A percentile compares a stretch with the other conserved stretches of the same genome.
Evolutionary conservation across 768 basidiomycete genomes (phyloP).

Genomic region (Lactifluus subvellereus): DNA sequence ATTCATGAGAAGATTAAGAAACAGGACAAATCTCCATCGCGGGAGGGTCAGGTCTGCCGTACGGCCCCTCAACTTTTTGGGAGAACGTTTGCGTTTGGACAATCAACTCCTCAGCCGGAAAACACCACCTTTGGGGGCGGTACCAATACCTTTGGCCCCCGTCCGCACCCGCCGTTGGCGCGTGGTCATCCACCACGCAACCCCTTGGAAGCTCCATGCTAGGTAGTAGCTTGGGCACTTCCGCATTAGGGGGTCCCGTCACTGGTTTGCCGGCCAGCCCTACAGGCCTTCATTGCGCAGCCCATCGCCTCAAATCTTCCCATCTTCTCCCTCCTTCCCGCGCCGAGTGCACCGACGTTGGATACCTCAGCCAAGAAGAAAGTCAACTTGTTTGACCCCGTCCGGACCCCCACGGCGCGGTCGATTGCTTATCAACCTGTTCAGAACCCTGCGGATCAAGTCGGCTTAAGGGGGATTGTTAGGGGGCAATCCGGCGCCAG

Average conservation of each 20-base stretch:
- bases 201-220: conserved; percentile 36
- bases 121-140: conserved; percentile 22
- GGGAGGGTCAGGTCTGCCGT: not conserved
- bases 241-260: conserved; percentile 40
- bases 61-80: conserved; percentile 31
- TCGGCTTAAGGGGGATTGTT: conserved; percentile 63
- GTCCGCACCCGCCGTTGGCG: conserved; percentile 9
- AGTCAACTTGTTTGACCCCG: conserved; percentile 68
- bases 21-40: not conserved
- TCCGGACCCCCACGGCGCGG: conserved; percentile 62
- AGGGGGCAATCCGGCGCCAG: too few species aligned
- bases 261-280: conserved; percentile 35
- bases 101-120: conserved; percentile 34
- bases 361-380: conserved; percentile 70
- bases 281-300: conserved; percentile 86
- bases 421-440: conserved; percentile 58
- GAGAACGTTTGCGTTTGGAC: conserved; percentile 42
- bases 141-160: conserved; percentile 27
- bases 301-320: conserved; percentile 69
- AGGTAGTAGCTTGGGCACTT: conserved; percentile 44
- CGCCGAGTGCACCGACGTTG: conserved; percentile 55
- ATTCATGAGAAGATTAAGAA: not conserved
- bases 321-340: conserved; percentile 70
- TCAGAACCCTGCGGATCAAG: conserved; percentile 62
- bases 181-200: conserved; percentile 1